Evolutionary conservation across 2,329 filamentous ascomycete genomes (phyloP).

Genomic region (Fusarium sp.): DNA sequence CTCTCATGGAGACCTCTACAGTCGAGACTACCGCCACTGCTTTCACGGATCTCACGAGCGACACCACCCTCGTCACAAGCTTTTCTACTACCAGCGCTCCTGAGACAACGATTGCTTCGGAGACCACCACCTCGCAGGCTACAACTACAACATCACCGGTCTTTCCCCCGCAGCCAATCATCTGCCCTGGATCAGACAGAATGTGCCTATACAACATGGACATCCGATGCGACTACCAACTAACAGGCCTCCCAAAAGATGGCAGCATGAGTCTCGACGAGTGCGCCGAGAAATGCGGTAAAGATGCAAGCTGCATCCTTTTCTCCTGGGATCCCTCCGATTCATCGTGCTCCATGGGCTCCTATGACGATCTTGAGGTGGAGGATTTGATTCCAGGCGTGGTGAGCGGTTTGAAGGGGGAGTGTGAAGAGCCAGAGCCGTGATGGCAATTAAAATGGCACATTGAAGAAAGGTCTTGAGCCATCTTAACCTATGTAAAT

Average conservation of each 20-base stretch:
- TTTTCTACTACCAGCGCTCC: not conserved
- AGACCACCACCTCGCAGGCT: not conserved
- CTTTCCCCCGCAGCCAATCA: not conserved
- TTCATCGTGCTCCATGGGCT: not conserved
- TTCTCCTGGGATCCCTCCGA: not conserved
- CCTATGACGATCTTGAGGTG: not conserved
- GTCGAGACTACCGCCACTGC: not conserved
- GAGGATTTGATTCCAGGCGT: not conserved
- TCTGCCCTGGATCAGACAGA: not conserved
- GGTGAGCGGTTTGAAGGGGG: not conserved
- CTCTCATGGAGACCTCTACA: too few relatives aligned
- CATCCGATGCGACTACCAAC: not conserved
- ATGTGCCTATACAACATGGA: not conserved
- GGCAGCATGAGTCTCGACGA: not conserved
- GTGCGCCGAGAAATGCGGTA: not conserved
- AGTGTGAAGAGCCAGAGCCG: not conserved
- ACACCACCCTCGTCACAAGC: not conserved
- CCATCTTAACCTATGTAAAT: not conserved
- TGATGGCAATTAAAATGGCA: rapidly evolving
- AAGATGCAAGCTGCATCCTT: not conserved
- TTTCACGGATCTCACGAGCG: rapidly evolving
- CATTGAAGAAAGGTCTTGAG: not conserved
- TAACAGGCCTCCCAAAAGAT: not conserved
- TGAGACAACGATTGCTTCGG: not conserved
- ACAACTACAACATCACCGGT: not conserved